A percentile compares a stretch with the other conserved stretches of the same genome.
Conservation (phyloP, 345 rosid species). For the Kandelia obovata region DNA sequence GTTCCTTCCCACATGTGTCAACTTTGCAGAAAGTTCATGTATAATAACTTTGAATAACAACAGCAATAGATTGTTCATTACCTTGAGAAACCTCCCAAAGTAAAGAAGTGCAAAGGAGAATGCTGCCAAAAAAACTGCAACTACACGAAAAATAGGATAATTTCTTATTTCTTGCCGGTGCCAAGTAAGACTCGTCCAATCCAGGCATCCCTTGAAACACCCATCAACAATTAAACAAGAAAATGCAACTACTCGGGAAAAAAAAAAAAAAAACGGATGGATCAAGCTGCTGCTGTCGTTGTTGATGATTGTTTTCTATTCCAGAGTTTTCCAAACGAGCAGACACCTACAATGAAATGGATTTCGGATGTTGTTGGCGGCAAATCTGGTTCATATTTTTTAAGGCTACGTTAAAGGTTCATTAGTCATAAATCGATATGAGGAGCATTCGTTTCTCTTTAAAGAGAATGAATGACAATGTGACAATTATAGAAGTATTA, state of each 20-base stretch:
- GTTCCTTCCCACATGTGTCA: no score
- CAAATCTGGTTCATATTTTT: background rate
- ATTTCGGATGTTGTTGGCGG: conserved; percentile 25
- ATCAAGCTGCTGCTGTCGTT: conserved; percentile 52
- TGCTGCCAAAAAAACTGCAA: conserved; percentile 58
- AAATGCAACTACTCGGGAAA: no score
- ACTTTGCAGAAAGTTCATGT: no score
- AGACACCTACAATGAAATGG: conserved; percentile 16
- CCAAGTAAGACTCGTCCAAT: conserved; percentile 78
- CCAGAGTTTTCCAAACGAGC: conserved; percentile 38
- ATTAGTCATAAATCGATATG: no score
- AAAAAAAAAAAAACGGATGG: conserved; percentile 81
- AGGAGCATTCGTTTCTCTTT: no score
- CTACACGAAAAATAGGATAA: no score
- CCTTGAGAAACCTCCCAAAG: conserved; percentile 75
- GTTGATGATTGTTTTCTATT: conserved; percentile 2
- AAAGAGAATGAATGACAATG: no score
- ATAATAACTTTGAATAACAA: no score
- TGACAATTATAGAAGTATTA: no score
- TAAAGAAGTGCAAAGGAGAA: conserved; percentile 63
- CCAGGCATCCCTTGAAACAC: conserved; percentile 63
- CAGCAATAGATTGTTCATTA: conserved; percentile 6
- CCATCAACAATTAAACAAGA: background rate
- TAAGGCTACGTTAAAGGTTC: no score
- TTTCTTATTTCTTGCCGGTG: conserved; percentile 40